Percentiles rank a stretch among this genome's conserved stretches.
Conservation (phyloP, 768 basidiomycete genomes). For the Tylopilus cervinicoccineus region DNA sequence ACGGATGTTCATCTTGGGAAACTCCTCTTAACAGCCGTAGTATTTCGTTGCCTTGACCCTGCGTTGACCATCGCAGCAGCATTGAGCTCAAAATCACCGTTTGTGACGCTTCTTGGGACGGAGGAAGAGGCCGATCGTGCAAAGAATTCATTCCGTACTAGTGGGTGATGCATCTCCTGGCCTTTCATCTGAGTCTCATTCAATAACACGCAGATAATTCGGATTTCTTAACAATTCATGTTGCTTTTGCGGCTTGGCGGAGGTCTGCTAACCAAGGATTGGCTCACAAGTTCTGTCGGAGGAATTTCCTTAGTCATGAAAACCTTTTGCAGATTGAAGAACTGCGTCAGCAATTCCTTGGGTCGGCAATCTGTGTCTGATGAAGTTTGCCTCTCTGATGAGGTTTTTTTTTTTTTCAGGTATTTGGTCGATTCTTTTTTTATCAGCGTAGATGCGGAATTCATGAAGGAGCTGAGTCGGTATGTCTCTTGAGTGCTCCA, state of each 20-base stretch:
- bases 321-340: constrained; percentile 97
- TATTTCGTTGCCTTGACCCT: constrained; percentile 90
- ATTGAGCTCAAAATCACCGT: constrained; percentile 90
- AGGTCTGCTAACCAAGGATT: constrained; percentile 56
- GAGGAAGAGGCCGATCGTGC: constrained; percentile 85
- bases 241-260: constrained; percentile 87
- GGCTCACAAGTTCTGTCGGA: constrained; percentile 74
- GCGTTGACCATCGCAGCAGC: constrained; percentile 96
- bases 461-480: constrained; percentile 73
- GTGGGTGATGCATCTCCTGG: constrained; percentile 37
- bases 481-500: constrained; percentile 11
- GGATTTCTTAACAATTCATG: constrained; percentile 91
- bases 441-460: constrained; percentile 59
- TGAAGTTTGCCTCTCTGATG: constrained; percentile 1
- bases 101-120: constrained; percentile 81
- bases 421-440: constrained; percentile 89
- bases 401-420: constrained; percentile 38
- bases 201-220: constrained; percentile 64
- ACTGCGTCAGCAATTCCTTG: constrained; percentile 84
- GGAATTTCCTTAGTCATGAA: constrained; percentile 83
- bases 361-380: constrained; percentile 36
- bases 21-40: constrained; percentile 77
- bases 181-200: background rate
- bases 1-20: constrained; percentile 96
- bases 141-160: constrained; percentile 72